phyloP scores from a whole-genome alignment of 495 filamentous ascomycete species.

The Chlorociboria aeruginascens region DNA sequence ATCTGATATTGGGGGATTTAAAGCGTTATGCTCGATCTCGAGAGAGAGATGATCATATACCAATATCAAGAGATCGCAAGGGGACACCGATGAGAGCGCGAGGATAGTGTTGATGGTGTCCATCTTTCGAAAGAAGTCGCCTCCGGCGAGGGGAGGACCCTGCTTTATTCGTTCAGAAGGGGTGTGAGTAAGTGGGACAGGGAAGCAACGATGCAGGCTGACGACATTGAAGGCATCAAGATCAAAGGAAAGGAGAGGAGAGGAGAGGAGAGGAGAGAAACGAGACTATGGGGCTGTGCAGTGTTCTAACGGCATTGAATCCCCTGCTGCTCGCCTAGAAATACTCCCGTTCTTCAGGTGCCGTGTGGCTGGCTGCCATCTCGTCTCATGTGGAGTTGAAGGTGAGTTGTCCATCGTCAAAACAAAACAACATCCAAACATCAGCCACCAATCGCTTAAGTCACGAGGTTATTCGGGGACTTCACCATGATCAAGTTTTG shows the following conservation, averaged over 20 bases:
- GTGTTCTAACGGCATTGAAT: not conserved
- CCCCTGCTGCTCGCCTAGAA: too few relatives aligned
- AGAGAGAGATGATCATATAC: conserved; percentile 9
- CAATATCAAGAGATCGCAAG: conserved; percentile 15
- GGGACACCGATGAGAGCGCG: conserved; percentile 16
- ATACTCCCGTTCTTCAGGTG: too few relatives aligned
- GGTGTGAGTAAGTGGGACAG: not conserved
- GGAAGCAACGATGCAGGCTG: conserved; percentile 4
- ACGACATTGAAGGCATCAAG: conserved; percentile 1
- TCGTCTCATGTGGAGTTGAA: too few relatives aligned
- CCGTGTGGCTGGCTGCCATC: too few relatives aligned
- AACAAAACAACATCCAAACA: not conserved
- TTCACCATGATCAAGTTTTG: not conserved
- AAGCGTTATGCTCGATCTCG: not conserved
- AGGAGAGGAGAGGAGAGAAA: not conserved
- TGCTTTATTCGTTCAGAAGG: conserved; percentile 13
- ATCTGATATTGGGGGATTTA: conserved; percentile 8
- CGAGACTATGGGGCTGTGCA: conserved; percentile 2
- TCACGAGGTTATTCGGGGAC: not conserved
- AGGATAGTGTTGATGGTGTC: conserved; percentile 18
- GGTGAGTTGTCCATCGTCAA: too few relatives aligned
- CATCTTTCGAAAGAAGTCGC: conserved; percentile 20
- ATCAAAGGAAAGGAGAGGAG: not conserved
- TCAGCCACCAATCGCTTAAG: not conserved
- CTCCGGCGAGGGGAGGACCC: conserved; percentile 7